phyloP scores from a whole-genome alignment of 169 alveolate genomes.

The Blepharisma undulans region DNA sequence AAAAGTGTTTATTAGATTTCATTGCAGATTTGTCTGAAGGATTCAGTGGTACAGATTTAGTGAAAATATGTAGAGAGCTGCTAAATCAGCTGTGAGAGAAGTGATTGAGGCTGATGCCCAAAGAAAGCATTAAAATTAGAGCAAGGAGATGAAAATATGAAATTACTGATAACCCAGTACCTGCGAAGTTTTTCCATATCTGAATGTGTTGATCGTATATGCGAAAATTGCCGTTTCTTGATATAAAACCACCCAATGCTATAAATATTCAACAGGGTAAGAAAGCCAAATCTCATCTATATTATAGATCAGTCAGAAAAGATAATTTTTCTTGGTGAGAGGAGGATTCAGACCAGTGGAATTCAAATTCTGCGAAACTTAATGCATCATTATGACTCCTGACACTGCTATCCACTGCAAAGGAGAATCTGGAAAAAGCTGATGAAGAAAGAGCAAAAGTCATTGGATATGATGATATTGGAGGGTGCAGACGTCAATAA shows the following conservation, averaged over 20 bases:
- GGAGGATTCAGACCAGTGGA: conserved; percentile 99
- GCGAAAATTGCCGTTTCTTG: too few relatives aligned
- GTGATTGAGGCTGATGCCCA: conserved; percentile 87
- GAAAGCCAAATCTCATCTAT: too few relatives aligned
- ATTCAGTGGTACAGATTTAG: conserved; percentile 99
- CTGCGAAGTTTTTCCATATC: too few relatives aligned
- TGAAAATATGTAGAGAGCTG: conserved; percentile 99
- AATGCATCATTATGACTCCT: too few relatives aligned
- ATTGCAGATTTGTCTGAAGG: conserved; percentile 99
- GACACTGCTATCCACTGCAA: too few relatives aligned
- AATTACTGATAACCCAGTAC: conserved; percentile 60
- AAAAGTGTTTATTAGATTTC: conserved; percentile 96
- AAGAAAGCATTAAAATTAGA: conserved; percentile 60
- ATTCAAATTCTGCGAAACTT: conserved; percentile 99
- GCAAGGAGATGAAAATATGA: conserved; percentile 85
- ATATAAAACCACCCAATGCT: too few relatives aligned
- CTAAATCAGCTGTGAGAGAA: conserved; percentile 99
- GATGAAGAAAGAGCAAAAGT: conserved; percentile 99
- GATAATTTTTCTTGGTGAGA: conserved; percentile 98
- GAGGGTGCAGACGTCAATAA: conserved; percentile 99
- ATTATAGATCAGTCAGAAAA: conserved; percentile 98
- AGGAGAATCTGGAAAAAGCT: conserved; percentile 99
- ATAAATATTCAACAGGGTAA: too few relatives aligned
- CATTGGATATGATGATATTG: conserved; percentile 99
- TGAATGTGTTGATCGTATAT: too few relatives aligned